Percentiles rank a stretch among this genome's conserved stretches.
phyloP scores from a whole-genome alignment of 2,329 filamentous ascomycete species.

The Aureobasidium leucospermi region DNA sequence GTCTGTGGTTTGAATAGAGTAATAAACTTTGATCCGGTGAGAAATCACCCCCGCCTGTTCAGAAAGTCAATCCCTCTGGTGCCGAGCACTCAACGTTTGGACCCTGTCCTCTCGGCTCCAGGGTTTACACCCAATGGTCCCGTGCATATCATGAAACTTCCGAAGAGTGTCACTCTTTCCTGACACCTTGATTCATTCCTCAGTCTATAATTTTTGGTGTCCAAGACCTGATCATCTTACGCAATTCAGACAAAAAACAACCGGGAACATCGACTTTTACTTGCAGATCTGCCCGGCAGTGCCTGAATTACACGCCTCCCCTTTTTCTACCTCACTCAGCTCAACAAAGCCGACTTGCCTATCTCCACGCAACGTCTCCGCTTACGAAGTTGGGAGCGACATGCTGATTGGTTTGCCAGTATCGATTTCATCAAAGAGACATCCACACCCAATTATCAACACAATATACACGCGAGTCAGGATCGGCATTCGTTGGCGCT shows the following conservation, averaged over 20 bases:
- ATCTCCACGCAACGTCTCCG: not conserved
- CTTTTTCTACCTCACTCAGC: not conserved
- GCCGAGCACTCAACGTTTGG: conserved; percentile 1
- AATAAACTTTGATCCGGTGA: not conserved
- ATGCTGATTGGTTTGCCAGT: not conserved
- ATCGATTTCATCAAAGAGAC: not conserved
- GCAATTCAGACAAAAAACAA: no score
- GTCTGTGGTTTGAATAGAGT: not conserved
- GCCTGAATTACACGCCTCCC: no score
- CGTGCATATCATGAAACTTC: not conserved
- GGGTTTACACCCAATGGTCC: not conserved
- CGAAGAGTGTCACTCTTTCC: not conserved
- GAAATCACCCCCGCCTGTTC: not conserved
- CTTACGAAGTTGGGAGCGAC: not conserved
- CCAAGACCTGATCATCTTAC: no score
- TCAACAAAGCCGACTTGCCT: not conserved
- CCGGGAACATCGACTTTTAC: no score
- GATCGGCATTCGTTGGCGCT: not conserved
- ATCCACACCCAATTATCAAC: not conserved
- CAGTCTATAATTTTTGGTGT: no score
- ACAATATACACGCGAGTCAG: conserved; percentile 1
- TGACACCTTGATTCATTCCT: no score
- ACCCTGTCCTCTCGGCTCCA: not conserved
- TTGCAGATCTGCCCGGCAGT: no score
- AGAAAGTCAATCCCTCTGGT: not conserved